Evolutionary conservation across 768 basidiomycete genomes (phyloP).

Genomic region (Cubamyces lactineus): DNA sequence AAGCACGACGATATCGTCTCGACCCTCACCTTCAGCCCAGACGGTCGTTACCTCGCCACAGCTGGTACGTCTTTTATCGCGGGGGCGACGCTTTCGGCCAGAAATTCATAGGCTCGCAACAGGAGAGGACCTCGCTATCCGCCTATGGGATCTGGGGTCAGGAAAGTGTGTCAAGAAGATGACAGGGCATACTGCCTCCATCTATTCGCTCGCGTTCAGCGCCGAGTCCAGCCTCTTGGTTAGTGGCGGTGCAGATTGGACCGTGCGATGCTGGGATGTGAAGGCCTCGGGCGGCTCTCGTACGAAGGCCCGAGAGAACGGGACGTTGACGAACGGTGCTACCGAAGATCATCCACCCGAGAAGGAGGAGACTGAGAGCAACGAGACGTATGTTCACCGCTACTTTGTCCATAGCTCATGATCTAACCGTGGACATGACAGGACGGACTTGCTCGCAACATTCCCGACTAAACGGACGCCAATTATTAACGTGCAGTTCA

Average conservation of each 20-base stretch:
- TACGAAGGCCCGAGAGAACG: constrained; percentile 61
- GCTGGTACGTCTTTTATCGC: constrained; percentile 53
- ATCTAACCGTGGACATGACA: constrained; percentile 37
- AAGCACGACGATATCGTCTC: constrained; percentile 92
- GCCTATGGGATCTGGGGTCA: constrained; percentile 96
- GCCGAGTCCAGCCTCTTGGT: constrained; percentile 90
- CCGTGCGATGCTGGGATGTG: constrained; percentile 98
- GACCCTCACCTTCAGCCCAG: constrained; percentile 86
- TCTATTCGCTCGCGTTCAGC: constrained; percentile 90
- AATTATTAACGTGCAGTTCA: constrained; percentile 90
- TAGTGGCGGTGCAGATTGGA: constrained; percentile 93
- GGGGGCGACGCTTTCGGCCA: too few species aligned
- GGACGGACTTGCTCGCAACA: constrained; percentile 83
- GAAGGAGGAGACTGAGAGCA: constrained; percentile 42
- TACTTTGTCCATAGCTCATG: constrained; percentile 4
- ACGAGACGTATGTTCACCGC: constrained; percentile 66
- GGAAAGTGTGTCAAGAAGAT: constrained; percentile 95
- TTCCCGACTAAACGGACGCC: constrained; percentile 97
- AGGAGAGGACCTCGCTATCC: constrained; percentile 93
- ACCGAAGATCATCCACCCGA: constrained; percentile 33
- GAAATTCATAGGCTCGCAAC: background rate
- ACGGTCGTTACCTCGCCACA: constrained; percentile 91
- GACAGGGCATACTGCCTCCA: constrained; percentile 88
- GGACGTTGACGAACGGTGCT: constrained; percentile 41
- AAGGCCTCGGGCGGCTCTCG: constrained; percentile 72